Evolutionary conservation across 495 filamentous ascomycete species (phyloP).

Genomic region (Aspergillus biplanus): DNA sequence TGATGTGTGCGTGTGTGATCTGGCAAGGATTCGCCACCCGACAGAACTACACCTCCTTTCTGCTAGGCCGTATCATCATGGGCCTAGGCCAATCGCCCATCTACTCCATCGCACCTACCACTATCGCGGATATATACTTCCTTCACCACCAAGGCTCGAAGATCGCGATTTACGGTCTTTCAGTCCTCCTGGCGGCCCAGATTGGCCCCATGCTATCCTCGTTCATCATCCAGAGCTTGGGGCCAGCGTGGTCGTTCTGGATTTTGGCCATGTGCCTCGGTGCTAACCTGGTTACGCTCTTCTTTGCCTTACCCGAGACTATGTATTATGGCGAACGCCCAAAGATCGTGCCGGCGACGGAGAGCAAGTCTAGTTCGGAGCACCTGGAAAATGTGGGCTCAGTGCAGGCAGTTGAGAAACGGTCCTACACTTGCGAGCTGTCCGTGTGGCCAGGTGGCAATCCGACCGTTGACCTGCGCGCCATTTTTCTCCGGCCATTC

Average conservation of each 20-base stretch:
- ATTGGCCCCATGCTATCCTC: not conserved
- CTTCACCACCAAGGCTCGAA: not conserved
- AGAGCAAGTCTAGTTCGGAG: not conserved
- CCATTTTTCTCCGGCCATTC: not conserved
- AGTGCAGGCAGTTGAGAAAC: not conserved
- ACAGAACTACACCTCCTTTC: not conserved
- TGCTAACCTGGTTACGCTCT: not conserved
- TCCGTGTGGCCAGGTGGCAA: not conserved
- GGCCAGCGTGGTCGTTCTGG: not conserved
- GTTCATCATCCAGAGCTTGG: not conserved
- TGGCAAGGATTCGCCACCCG: not conserved
- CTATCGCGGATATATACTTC: not conserved
- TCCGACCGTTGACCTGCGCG: not conserved
- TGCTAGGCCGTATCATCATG: not conserved
- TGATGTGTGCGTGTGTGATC: not conserved
- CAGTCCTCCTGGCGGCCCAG: not conserved
- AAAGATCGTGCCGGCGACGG: not conserved
- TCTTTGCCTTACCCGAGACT: not conserved
- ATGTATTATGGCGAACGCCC: not conserved
- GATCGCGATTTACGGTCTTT: not conserved
- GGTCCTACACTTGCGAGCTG: not conserved
- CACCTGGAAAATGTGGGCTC: not conserved
- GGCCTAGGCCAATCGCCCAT: not conserved
- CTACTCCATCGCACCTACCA: not conserved
- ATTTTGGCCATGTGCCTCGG: not conserved